Evolutionary conservation across 2,329 filamentous ascomycete genomes (phyloP), one percentile per base, ranked within the genome.

Genomic region (Neonectria magnoliae): DNA sequence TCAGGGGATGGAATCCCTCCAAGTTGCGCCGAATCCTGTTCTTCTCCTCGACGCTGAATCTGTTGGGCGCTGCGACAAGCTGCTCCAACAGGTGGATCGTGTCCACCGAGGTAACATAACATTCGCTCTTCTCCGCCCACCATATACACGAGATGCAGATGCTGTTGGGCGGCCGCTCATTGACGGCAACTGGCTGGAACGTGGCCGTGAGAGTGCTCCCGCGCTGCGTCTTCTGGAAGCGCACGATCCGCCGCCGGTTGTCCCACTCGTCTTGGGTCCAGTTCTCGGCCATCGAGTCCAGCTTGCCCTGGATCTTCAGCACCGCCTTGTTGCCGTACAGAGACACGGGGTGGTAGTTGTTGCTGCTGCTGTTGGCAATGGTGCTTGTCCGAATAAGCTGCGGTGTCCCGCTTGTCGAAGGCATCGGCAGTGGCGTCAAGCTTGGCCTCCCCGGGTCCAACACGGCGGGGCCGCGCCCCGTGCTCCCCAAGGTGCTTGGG

Each of bases 81-180:
- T 95, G 92, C 81, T 98, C 96, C 2, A 99, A 85, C n/a, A 99
- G 85, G 73, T 91, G 92, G 73, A 99, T 98, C 2, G 95, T 98
- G 79, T 99, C 96, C 18, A 99, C 96, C 57, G 94, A 98, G 3
- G 96, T 98, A 58, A 98, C 94, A 78, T 90, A 98, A 79, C 91
- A 97, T 74, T 97, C 93, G 52, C 90, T 84, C 81, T 94, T 97
- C 80, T 97, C 94, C 63, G 91, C 91, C 96, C 96, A 99, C 84
- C 90, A 94, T 75, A 99, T 99, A 83, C 96, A 99, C 80, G 94
- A 98, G 77, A 99, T 93, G 81, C 94, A 97, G 65, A 97, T 95
- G 80, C 91, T 94, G 81, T 95, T 92, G 3, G 90, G 88, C 1
- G 91, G 88, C 22, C 94, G 89, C 67, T 97, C 92, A 73, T 93